Percentiles rank a stretch among this genome's conserved stretches.
phyloP scores from a whole-genome alignment of 2,329 filamentous ascomycete genomes.

The Fusarium bactridioides region DNA sequence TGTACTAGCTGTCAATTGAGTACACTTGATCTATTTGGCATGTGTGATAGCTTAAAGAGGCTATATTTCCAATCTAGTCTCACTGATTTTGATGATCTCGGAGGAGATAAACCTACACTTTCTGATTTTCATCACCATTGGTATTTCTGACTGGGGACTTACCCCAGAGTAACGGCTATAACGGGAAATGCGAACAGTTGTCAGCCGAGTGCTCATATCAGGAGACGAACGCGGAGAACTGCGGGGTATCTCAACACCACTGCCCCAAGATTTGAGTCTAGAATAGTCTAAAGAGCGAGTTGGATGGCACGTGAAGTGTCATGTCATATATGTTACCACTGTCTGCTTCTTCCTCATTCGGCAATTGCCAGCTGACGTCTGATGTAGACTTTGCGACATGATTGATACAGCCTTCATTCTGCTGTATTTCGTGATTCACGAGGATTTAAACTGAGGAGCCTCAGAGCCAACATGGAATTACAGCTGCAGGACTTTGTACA shows the following conservation, averaged over 20 bases:
- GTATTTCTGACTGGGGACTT: accelerated
- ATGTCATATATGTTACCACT: neutral
- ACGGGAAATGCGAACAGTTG: neutral
- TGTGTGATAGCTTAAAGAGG: accelerated
- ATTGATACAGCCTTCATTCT: accelerated
- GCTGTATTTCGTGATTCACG: accelerated
- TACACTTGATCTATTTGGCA: accelerated
- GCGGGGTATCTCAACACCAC: neutral
- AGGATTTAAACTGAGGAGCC: neutral
- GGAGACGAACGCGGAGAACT: neutral
- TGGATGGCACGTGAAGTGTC: neutral
- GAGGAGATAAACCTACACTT: too few relatives aligned
- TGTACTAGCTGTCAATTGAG: neutral
- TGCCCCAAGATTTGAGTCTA: neutral
- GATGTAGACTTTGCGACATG: accelerated
- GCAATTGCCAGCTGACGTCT: too few relatives aligned
- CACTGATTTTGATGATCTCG: neutral
- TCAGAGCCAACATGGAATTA: neutral
- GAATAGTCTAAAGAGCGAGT: neutral
- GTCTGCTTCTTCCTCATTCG: neutral
- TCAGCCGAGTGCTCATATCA: neutral
- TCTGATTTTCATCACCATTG: neutral
- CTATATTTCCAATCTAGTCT: too few relatives aligned
- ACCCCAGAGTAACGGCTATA: neutral
- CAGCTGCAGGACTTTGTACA: accelerated